Evolutionary conservation across 331 rosid genomes (phyloP), one percentile per base, ranked within the genome.

Genomic region (Acacia concinna): DNA sequence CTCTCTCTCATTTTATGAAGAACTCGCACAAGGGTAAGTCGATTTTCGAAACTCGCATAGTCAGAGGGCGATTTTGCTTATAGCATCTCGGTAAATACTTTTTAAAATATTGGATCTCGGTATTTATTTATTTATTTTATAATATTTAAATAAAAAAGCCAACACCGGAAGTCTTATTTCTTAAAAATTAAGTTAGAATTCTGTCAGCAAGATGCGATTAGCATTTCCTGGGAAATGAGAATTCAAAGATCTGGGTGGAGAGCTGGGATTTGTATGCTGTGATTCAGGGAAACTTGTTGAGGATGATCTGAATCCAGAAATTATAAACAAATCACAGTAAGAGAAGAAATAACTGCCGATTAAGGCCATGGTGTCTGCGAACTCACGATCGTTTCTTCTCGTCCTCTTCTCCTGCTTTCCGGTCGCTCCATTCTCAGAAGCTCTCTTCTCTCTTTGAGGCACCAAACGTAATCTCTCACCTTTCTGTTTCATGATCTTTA

Each of bases 281-380:
- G 27, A 32, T 32, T 64, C 27, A 17, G 20, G 9, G 49, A 37
- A 66, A n/a, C 30, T 5, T 37, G 9, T 35, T 37, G 25, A 66
- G 47, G n/a, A n/a, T 66, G 31, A 66, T 35, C 43, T 37, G 18
- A 11, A 35, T 14, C 43, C 68, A 10, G 30, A 78, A 35, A 8
- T 15, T 31, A 30, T 63, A 63, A 31, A 15, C 13, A 68, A 51
- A 21, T 66, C 51, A 65, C 51, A 31, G 84, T 74, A 47, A 78
- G 34, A 71, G 32, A 78, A 9, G 44, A 44, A 13, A 44, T 4
- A 46, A 75, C 18, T 70, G 51, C 59, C 23, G 18, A 51, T 40
- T 27, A 68, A 66, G 84, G 65, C 86, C 82, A 88, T 71, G 68
- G 71, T 85, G 77, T 83, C 85, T 37, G 4, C 79, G 51, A 83